A percentile compares a stretch with the other conserved stretches of the same genome.
Evolutionary conservation across 805 yeast genomes (phyloP).

Genomic region (Brettanomyces custersianus): DNA sequence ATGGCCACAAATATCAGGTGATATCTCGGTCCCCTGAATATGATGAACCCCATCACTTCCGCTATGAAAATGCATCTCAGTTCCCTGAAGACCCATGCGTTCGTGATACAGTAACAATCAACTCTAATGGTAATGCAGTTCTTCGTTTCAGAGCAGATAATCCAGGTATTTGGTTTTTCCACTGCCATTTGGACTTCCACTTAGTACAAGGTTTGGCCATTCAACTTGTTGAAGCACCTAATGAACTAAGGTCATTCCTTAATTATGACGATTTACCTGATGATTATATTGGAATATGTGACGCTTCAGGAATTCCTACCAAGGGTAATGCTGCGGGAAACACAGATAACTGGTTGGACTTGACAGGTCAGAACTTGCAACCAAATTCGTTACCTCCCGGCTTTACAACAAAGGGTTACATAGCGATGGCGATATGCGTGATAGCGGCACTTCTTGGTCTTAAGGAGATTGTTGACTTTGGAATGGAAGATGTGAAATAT

Average conservation of each 20-base stretch:
- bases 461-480: conserved; percentile 49
- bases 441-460: conserved; percentile 53
- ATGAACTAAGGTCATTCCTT: conserved; percentile 35
- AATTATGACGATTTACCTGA: conserved; percentile 27
- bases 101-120: conserved; percentile 66
- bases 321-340: conserved; percentile 74
- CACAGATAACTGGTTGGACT: conserved; percentile 40
- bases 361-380: conserved; percentile 54
- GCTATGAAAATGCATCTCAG: conserved; percentile 29
- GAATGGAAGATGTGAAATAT: conserved; percentile 50
- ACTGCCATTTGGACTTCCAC: conserved; percentile 86
- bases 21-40: conserved; percentile 54
- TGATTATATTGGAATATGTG: conserved; percentile 44
- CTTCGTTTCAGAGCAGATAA: conserved; percentile 72
- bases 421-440: conserved; percentile 49
- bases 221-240: conserved; percentile 64
- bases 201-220: conserved; percentile 74
- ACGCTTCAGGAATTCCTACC: conserved; percentile 33
- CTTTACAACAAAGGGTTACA: conserved; percentile 61
- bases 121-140: conserved; percentile 60
- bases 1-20: conserved; percentile 83
- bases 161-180: conserved; percentile 94
- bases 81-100: conserved; percentile 52
- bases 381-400: conserved; percentile 58
- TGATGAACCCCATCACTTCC: conserved; percentile 50